Conservation (phyloP, 225 moss, liverwort and hornwort species). For the Straminergon stramineum region DNA sequence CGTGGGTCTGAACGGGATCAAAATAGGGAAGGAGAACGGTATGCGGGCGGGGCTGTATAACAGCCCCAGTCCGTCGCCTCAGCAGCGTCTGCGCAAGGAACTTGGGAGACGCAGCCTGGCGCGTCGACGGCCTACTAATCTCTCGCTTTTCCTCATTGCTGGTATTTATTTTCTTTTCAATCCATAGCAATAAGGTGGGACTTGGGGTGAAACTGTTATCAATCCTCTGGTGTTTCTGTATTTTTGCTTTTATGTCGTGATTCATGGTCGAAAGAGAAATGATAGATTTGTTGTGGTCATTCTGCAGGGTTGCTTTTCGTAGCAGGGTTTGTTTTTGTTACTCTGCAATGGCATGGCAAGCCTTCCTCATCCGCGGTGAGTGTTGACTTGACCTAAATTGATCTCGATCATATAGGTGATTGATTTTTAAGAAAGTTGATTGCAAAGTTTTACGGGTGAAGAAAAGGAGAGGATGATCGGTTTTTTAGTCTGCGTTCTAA, state of each 20-base stretch:
- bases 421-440: neutral
- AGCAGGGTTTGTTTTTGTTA: constrained; percentile 23
- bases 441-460: neutral
- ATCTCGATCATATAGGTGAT: neutral
- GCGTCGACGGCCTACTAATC: constrained; percentile 23
- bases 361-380: constrained; percentile 18
- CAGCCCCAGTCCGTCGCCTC: constrained; percentile 29
- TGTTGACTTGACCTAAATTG: neutral
- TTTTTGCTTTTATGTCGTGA: neutral
- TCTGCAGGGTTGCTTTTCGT: constrained; percentile 36
- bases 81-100: constrained; percentile 33
- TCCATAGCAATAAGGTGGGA: neutral
- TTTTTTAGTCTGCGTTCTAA: neutral
- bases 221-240: neutral
- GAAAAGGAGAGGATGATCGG: neutral
- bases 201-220: neutral
- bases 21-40: constrained; percentile 54
- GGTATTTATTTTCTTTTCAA: neutral
- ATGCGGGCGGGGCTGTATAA: constrained; percentile 43
- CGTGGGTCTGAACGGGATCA: constrained; percentile 31
- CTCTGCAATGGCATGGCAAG: constrained; percentile 6
- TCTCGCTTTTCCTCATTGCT: constrained; percentile 17
- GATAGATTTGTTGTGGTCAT: neutral
- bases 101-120: constrained; percentile 11
- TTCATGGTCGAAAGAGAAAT: neutral